These are phyloP conservation scores for Saccharomyces hybrid DNA, from an alignment of 1,139 yeast genomes.

Conservation along the genomic window DNA sequence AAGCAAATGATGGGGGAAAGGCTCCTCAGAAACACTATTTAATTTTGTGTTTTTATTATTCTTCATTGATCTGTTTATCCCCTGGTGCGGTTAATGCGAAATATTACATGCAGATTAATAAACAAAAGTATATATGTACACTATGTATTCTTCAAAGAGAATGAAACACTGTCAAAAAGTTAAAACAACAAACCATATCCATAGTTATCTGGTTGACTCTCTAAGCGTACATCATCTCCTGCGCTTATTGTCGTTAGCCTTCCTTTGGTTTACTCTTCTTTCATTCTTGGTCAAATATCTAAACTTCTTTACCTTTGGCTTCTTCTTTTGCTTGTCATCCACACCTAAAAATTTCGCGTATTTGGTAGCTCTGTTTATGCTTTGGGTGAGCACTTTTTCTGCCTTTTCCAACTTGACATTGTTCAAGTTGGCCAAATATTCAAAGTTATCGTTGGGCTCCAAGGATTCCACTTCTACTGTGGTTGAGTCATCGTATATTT, in stretches of 20 bases:
- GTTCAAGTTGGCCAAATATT: constrained; percentile 52
- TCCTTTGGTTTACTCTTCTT: constrained; percentile 58
- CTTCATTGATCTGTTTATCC: background rate
- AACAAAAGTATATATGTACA: background rate
- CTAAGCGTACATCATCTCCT: constrained; percentile 18
- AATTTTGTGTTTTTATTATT: background rate
- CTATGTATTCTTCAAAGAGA: background rate
- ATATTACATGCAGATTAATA: background rate
- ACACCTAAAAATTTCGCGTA: constrained; percentile 59
- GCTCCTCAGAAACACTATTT: too few species aligned
- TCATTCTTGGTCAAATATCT: constrained; percentile 77
- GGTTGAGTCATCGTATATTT: constrained; percentile 39
- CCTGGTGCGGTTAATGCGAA: background rate
- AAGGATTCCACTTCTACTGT: constrained; percentile 52
- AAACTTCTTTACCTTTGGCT: constrained; percentile 67
- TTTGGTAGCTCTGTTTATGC: constrained; percentile 63
- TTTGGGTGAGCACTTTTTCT: constrained; percentile 52
- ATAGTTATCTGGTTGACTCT: background rate
- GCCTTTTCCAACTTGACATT: constrained; percentile 57
- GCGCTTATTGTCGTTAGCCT: constrained; percentile 39
- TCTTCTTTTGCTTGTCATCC: constrained; percentile 33
- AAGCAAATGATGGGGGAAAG: background rate
- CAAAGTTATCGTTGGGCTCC: constrained; percentile 47
- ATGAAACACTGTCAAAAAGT: background rate
- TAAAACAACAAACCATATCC: background rate